A percentile compares a stretch with the other conserved stretches of the same genome.
Evolutionary conservation across 192 early-diverging fungal genomes (phyloP).

Genomic region (Coemansia sp.): DNA sequence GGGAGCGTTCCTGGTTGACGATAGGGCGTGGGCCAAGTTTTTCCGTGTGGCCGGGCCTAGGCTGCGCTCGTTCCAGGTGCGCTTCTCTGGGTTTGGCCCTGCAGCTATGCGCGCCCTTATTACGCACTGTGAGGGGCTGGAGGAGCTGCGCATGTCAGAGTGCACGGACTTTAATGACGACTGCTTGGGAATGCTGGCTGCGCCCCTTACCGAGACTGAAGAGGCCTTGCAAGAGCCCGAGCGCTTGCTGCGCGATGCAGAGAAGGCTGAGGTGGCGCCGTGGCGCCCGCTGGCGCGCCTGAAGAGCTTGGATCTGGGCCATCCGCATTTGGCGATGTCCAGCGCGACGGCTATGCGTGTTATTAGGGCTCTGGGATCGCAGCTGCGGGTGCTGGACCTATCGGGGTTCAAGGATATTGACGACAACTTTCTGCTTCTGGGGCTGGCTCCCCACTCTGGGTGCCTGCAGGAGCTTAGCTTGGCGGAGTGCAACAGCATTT

Average conservation of each 20-base stretch:
- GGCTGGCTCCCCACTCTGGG: conserved; percentile 10
- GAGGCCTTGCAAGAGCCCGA: conserved; percentile 34
- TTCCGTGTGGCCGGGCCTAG: conserved; percentile 56
- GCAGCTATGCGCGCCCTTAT: conserved; percentile 56
- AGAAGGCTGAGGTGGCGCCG: neutral
- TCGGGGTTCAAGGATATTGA: conserved; percentile 39
- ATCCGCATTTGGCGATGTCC: conserved; percentile 30
- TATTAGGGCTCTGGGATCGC: conserved; percentile 24
- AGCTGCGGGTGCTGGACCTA: conserved; percentile 32
- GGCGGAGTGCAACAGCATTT: conserved; percentile 29
- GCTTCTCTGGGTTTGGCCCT: conserved; percentile 58
- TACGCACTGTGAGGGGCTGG: conserved; percentile 59
- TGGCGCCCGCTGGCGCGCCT: conserved; percentile 32
- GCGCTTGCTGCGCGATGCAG: conserved; percentile 11
- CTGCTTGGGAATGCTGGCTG: conserved; percentile 44
- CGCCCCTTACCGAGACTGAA: conserved; percentile 36
- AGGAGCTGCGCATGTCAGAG: conserved; percentile 60
- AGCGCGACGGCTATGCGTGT: conserved; percentile 27
- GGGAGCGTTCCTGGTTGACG: conserved; percentile 70
- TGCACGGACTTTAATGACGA: conserved; percentile 60
- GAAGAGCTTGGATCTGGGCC: conserved; percentile 18
- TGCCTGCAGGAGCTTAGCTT: conserved; percentile 34
- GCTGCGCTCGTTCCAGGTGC: conserved; percentile 59
- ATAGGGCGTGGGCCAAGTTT: conserved; percentile 58
- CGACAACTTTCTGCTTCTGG: conserved; percentile 26